Base-by-base conservation (phyloP, 179 eudicot genomes). In the Spergularia azorica region DNA sequence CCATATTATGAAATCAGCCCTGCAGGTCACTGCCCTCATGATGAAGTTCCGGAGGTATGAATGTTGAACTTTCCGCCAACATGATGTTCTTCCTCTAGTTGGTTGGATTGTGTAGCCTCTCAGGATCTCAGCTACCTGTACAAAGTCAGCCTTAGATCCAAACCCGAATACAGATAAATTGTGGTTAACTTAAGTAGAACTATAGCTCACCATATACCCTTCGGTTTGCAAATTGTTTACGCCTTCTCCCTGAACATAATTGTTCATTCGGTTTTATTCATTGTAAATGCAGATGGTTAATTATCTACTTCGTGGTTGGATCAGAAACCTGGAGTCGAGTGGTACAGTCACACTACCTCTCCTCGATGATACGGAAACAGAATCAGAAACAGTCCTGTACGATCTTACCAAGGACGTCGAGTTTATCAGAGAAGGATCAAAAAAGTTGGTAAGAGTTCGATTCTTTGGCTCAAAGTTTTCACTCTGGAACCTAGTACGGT, bases 11-110 rank as follows among this genome's bases (percentile, higher is more conserved):
- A 91, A 83, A 91, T 95, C 70, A 93, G 92, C 75, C 97, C 97
- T 71, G 97, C 98, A 52, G 98, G 98, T 67, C 98, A 95, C 76
- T 95, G 98, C 84, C 98, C 98, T 78, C 98, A 93, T 79, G 97
- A 95, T 79, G 98, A 95, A 86, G 95, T 90, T 74, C 97, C 97
- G 9, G 98, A 93, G 97, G 97, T 95, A 88, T 63, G 74, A 26
- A 26, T 26, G 32, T 26, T 26, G 32, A 26, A 26, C 32, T 26
- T 26, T 26, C 32, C 32, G 32, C 32, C 32, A 26, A 26, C 32
- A 26, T 26, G 39, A 36, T 36, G 39, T 36, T 36, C 39, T 36
- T 36, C 39, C 39, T 36, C 39, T 36, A 36, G 39, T 36, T 36
- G 39, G 39, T 36, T 36, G 39, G 39, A 36, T 3, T 36, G 39